A percentile compares a stretch with the other conserved stretches of the same genome.
Evolutionary conservation across 129 eudicot species (phyloP).

Genomic region (Lactuca sativa): DNA sequence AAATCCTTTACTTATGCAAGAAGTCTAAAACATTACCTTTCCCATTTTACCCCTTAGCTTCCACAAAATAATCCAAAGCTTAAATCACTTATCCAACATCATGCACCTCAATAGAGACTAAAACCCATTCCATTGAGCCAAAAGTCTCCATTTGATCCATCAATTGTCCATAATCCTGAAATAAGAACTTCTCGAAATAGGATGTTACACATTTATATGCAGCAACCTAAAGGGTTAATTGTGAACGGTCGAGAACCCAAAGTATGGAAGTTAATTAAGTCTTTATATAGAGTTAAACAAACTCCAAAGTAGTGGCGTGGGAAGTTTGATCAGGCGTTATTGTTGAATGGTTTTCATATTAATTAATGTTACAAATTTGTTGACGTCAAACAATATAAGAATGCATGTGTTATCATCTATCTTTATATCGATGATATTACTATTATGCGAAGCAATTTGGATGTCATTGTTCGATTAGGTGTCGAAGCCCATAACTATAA

Average conservation of each 20-base stretch:
- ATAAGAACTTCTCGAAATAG: too few relatives aligned
- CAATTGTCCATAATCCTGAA: too few relatives aligned
- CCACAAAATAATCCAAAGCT: too few relatives aligned
- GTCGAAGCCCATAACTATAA: too few relatives aligned
- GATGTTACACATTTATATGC: neutral
- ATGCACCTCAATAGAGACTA: too few relatives aligned
- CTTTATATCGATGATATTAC: neutral
- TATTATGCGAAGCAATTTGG: neutral
- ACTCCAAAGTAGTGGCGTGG: neutral
- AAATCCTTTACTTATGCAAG: too few relatives aligned
- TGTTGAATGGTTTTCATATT: neutral
- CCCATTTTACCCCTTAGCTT: too few relatives aligned
- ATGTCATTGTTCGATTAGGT: too few relatives aligned
- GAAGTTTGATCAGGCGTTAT: neutral
- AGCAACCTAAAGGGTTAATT: neutral
- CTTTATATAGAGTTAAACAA: neutral
- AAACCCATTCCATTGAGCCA: too few relatives aligned
- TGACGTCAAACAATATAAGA: neutral
- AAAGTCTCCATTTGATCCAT: too few relatives aligned
- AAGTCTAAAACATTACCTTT: too few relatives aligned
- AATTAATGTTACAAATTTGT: neutral
- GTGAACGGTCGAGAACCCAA: neutral
- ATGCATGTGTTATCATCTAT: neutral
- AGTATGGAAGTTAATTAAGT: neutral
- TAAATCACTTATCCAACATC: too few relatives aligned